Percentiles rank a stretch among this genome's conserved stretches.
Evolutionary conservation across 106 monocot species (phyloP).

Genomic region (Hemerocallis citrina): DNA sequence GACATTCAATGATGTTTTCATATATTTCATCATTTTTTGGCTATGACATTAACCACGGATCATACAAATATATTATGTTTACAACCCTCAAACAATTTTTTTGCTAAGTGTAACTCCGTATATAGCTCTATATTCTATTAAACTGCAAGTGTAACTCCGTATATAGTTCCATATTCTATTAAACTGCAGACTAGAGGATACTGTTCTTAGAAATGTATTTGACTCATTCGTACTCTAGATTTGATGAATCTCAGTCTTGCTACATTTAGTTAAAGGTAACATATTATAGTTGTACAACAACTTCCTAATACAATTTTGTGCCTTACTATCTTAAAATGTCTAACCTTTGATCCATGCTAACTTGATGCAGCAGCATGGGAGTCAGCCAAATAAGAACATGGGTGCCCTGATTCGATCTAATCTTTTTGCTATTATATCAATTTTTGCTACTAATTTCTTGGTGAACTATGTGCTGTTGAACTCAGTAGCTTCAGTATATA

Average conservation of each 20-base stretch:
- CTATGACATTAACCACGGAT: too few species aligned
- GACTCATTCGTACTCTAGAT: too few species aligned
- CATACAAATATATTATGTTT: too few species aligned
- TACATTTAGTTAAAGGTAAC: neutral
- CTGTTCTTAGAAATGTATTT: too few species aligned
- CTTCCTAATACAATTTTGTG: neutral
- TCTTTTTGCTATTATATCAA: slow-evolving; percentile 23
- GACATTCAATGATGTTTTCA: neutral
- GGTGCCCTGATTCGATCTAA: slow-evolving; percentile 13
- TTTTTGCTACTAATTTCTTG: slow-evolving; percentile 32
- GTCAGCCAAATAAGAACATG: slow-evolving; percentile 1
- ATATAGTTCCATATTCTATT: too few species aligned
- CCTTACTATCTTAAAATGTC: neutral
- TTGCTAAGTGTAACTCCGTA: too few species aligned
- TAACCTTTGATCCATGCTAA: slow-evolving; percentile 3
- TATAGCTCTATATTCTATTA: too few species aligned
- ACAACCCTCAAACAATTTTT: too few species aligned
- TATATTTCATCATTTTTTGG: neutral
- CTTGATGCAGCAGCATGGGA: slow-evolving; percentile 23
- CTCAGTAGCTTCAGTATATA: slow-evolving; percentile 16
- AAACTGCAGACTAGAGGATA: too few species aligned
- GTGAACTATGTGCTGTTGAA: slow-evolving; percentile 31
- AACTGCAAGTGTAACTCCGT: too few species aligned
- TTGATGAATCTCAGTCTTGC: neutral
- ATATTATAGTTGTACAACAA: neutral